Conservation (phyloP, 257 asterid genomes). For the Gynochthodes officinalis region DNA sequence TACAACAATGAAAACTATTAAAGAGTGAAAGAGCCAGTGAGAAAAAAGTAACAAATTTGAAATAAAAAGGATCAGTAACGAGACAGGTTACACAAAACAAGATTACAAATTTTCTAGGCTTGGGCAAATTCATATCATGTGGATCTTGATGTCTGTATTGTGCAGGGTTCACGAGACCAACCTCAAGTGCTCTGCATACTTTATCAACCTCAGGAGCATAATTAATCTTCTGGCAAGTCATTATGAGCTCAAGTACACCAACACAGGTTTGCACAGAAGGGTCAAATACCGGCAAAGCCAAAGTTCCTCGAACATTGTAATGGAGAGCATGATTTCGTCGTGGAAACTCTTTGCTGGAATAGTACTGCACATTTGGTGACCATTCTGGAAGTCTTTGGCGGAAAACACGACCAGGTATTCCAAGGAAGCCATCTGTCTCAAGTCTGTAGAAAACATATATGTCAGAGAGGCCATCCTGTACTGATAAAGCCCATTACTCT, state of each 20-base stretch:
- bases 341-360: constrained; percentile 78
- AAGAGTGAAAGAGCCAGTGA: background rate
- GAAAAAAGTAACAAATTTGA: background rate
- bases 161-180: constrained; percentile 35
- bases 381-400: constrained; percentile 79
- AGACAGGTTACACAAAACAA: background rate
- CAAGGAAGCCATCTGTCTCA: constrained; percentile 65
- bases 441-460: constrained; percentile 74
- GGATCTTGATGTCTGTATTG: constrained; percentile 1
- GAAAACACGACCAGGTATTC: constrained; percentile 90
- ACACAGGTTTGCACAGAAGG: constrained; percentile 79
- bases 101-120: background rate
- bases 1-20: background rate
- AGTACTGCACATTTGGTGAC: constrained; percentile 95
- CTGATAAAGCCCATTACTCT: constrained; percentile 81
- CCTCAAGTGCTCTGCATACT: constrained; percentile 99
- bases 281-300: constrained; percentile 93
- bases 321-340: constrained; percentile 77
- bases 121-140: background rate
- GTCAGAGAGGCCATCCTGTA: constrained; percentile 70
- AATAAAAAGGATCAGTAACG: background rate
- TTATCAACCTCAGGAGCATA: constrained; percentile 94
- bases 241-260: constrained; percentile 89
- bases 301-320: constrained; percentile 79
- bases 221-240: constrained; percentile 88